These are phyloP conservation scores for Cairneyella variabilis DNA, from an alignment of 495 filamentous ascomycete genomes.

Conservation along the genomic window DNA sequence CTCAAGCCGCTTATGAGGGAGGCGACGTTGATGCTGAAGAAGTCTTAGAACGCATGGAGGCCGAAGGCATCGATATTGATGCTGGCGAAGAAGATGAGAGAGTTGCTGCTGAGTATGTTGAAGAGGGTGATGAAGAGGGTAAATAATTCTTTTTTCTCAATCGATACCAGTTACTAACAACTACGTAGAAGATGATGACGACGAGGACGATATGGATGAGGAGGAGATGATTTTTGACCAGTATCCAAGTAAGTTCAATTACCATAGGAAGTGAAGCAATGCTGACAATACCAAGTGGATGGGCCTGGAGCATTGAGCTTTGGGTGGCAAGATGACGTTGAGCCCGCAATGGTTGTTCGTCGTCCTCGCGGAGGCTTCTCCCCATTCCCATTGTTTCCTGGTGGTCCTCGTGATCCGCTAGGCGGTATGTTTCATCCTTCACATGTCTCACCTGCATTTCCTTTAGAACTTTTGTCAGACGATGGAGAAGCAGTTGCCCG, in stretches of 20 bases:
- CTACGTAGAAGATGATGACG: constrained; percentile 54
- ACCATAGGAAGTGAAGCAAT: not conserved
- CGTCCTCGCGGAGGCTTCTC: constrained; percentile 15
- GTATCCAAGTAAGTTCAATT: constrained; percentile 58
- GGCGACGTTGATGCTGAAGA: constrained; percentile 39
- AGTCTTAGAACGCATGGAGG: constrained; percentile 51
- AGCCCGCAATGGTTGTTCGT: constrained; percentile 33
- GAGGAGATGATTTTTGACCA: constrained; percentile 59
- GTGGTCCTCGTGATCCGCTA: constrained; percentile 37
- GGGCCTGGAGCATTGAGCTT: constrained; percentile 14
- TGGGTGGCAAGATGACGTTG: constrained; percentile 33
- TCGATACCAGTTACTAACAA: constrained; percentile 18
- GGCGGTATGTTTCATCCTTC: constrained; percentile 34
- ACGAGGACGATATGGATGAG: constrained; percentile 69
- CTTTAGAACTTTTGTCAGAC: not conserved
- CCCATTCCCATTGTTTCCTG: constrained; percentile 38
- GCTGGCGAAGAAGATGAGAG: constrained; percentile 39
- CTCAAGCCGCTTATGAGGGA: constrained; percentile 30
- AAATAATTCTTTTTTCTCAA: constrained; percentile 24
- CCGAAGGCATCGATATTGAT: constrained; percentile 59
- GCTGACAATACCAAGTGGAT: constrained; percentile 18
- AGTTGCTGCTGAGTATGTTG: constrained; percentile 51
- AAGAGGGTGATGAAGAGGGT: constrained; percentile 61
- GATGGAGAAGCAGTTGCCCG: too few species aligned
- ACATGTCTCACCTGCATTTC: not conserved